Evolutionary conservation across 352 stramenopile species (phyloP).

Genomic region (Elongisporangium senticosum): DNA sequence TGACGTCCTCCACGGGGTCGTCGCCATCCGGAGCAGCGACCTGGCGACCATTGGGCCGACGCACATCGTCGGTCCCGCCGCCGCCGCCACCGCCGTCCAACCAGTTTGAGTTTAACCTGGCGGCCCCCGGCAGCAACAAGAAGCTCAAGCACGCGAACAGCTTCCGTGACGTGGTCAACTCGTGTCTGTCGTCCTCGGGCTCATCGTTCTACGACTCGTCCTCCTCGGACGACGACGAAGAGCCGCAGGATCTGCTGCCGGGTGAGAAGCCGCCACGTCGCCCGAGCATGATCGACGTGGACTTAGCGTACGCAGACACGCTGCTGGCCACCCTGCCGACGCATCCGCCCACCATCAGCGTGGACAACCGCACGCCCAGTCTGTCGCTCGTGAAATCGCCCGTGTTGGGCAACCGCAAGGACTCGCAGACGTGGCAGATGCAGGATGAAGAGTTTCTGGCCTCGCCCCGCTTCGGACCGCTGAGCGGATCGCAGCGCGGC

Average conservation of each 20-base stretch:
- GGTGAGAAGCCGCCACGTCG: slow-evolving; percentile 6
- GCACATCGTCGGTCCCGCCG: slow-evolving; percentile 23
- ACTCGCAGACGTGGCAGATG: slow-evolving; percentile 62
- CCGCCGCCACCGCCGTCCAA: slow-evolving; percentile 19
- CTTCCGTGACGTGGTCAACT: slow-evolving; percentile 39
- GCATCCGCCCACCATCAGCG: slow-evolving; percentile 35
- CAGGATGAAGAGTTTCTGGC: slow-evolving; percentile 63
- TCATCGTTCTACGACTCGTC: slow-evolving; percentile 54
- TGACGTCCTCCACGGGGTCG: slow-evolving; percentile 30
- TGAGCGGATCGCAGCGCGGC: slow-evolving; percentile 15
- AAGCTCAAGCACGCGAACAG: slow-evolving; percentile 28
- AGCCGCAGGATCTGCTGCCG: slow-evolving; percentile 13
- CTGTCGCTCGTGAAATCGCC: slow-evolving; percentile 51
- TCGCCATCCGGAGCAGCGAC: slow-evolving; percentile 19
- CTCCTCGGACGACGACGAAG: slow-evolving; percentile 33
- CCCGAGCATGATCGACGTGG: slow-evolving; percentile 18
- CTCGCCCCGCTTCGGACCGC: slow-evolving; percentile 36
- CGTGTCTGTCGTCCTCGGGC: slow-evolving; percentile 41
- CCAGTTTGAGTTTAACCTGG: slow-evolving; percentile 16
- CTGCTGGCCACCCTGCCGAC: slow-evolving; percentile 37
- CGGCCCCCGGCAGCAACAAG: not conserved
- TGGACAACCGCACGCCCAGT: slow-evolving; percentile 26
- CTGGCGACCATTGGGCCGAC: slow-evolving; percentile 49
- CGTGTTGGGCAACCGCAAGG: slow-evolving; percentile 48
- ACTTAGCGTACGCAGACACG: slow-evolving; percentile 39